These are phyloP conservation scores for Chalciporus pseudorubinellus DNA, from an alignment of 768 basidiomycete genomes.

Conservation along the genomic window DNA sequence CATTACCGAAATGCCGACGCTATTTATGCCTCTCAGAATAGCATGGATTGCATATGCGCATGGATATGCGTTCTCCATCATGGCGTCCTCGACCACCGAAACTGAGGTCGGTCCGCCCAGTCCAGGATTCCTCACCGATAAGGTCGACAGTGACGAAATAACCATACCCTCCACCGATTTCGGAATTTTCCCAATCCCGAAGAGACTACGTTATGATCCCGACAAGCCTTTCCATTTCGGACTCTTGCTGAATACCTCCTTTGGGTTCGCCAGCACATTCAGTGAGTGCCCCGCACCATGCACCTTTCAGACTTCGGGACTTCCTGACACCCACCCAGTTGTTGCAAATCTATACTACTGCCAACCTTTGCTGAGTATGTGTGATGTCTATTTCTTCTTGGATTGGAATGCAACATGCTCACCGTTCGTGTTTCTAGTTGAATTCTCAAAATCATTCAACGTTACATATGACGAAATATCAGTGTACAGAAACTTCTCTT, in stretches of 20 bases:
- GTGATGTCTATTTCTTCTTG: neutral
- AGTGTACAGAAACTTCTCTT: constrained; percentile 14
- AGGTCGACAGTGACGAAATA: neutral
- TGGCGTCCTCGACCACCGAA: constrained; percentile 14
- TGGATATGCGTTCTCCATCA: constrained; percentile 3
- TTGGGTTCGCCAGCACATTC: constrained; percentile 61
- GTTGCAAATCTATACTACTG: constrained; percentile 83
- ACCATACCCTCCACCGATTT: constrained; percentile 43
- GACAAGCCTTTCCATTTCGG: constrained; percentile 52
- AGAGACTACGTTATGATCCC: constrained; percentile 49
- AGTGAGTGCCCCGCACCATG: constrained; percentile 18
- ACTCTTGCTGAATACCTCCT: constrained; percentile 50
- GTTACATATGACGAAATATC: constrained; percentile 39
- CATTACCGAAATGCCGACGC: neutral
- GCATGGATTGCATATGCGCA: no score
- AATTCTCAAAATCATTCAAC: constrained; percentile 39
- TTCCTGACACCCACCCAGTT: constrained; percentile 33
- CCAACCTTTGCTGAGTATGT: constrained; percentile 72
- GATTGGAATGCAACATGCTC: neutral
- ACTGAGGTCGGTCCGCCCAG: neutral
- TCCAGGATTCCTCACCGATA: neutral
- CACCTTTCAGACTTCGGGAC: neutral
- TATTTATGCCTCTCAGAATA: constrained; percentile 23
- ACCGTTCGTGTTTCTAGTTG: constrained; percentile 15
- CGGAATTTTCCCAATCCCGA: constrained; percentile 63